A percentile compares a stretch with the other conserved stretches of the same genome.
These are phyloP conservation scores for Starmerella vaccinii DNA, from an alignment of 805 yeast species.

Conservation along the genomic window DNA sequence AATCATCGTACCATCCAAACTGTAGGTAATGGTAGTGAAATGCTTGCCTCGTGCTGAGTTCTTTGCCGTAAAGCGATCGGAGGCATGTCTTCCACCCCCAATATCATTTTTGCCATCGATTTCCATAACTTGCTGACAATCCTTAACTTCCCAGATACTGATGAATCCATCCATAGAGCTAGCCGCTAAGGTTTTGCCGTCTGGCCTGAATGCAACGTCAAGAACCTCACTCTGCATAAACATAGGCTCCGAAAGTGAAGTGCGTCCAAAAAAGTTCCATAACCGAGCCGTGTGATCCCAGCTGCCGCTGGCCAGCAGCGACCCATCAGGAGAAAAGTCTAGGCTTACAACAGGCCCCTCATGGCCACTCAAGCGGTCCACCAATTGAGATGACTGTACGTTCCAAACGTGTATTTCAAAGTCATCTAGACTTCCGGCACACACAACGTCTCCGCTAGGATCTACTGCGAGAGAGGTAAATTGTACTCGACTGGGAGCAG, in stretches of 20 bases:
- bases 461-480: constrained; percentile 86
- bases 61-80: constrained; percentile 70
- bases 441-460: constrained; percentile 92
- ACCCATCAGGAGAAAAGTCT: constrained; percentile 73
- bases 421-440: constrained; percentile 85
- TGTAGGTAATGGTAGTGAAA: constrained; percentile 70
- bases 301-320: constrained; percentile 75
- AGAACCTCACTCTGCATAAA: constrained; percentile 76
- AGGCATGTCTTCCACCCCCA: constrained; percentile 64
- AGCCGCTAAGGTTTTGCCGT: constrained; percentile 82
- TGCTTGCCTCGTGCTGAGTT: constrained; percentile 76
- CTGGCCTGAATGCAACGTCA: constrained; percentile 76
- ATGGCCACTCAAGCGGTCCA: constrained; percentile 84
- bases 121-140: constrained; percentile 66
- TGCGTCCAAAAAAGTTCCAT: constrained; percentile 85
- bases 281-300: constrained; percentile 94
- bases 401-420: constrained; percentile 94
- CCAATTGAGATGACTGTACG: constrained; percentile 85
- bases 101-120: constrained; percentile 84
- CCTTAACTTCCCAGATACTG: constrained; percentile 70
- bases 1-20: constrained; percentile 78
- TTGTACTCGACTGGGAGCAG: constrained; percentile 80
- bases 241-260: constrained; percentile 83
- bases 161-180: constrained; percentile 83
- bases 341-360: constrained; percentile 89